phyloP scores from a whole-genome alignment of 768 basidiomycete species.

The Russula virescens region DNA sequence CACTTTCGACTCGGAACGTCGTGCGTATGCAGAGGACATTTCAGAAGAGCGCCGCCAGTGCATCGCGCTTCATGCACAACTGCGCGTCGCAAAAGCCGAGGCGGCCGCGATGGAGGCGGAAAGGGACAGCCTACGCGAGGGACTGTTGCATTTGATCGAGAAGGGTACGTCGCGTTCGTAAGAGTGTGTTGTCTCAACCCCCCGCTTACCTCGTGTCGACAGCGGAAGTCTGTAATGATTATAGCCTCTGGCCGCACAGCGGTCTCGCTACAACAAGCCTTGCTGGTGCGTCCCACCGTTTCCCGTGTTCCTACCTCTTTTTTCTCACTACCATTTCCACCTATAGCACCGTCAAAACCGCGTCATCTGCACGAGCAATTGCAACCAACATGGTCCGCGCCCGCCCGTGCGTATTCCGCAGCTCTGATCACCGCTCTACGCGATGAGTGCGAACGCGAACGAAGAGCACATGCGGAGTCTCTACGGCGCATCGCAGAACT shows the following conservation, averaged over 20 bases:
- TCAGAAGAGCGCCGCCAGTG: conserved; percentile 32
- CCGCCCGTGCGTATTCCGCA: conserved; percentile 38
- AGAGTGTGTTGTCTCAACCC: not conserved
- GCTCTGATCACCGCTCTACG: conserved; percentile 41
- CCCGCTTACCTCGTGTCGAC: not conserved
- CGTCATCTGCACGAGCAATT: conserved; percentile 12
- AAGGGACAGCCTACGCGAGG: conserved; percentile 49
- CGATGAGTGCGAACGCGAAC: conserved; percentile 41
- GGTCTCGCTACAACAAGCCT: conserved; percentile 8
- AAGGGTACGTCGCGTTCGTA: conserved; percentile 42
- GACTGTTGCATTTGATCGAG: conserved; percentile 47
- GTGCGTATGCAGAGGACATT: conserved; percentile 39
- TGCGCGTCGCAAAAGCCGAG: conserved; percentile 26
- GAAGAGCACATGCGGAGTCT: conserved; percentile 34
- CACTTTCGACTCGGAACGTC: conserved; percentile 41
- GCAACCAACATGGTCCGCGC: conserved; percentile 25
- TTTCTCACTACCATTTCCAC: not conserved
- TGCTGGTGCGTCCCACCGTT: not conserved
- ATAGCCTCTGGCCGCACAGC: conserved; percentile 22
- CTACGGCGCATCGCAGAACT: conserved; percentile 41
- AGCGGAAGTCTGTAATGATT: conserved; percentile 25
- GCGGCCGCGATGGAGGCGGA: conserved; percentile 40
- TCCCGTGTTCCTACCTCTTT: not conserved
- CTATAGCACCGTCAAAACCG: conserved; percentile 7
- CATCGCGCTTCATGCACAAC: conserved; percentile 34